Base-by-base conservation (phyloP, 352 stramenopile genomes). In the Globisporangium alternatum region DNA sequence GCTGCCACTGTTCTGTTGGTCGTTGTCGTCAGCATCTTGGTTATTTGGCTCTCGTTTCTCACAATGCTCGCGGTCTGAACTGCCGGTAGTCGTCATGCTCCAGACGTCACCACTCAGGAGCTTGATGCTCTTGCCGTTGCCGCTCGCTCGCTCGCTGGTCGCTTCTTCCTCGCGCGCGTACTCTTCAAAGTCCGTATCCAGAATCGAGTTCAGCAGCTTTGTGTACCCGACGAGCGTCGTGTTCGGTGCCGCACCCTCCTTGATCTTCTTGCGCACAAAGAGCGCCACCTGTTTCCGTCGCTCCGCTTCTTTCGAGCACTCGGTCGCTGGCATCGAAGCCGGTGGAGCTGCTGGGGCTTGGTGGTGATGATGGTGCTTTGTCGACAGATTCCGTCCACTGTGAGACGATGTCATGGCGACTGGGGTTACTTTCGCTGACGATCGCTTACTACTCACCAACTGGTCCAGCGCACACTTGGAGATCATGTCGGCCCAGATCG, bases 401-500 rank as follows among this genome's bases (percentile, higher is more conserved):
- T 21, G 28, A 43, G 51, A 28, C 15, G 28, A 57, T 28, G 30
- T 15, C 21, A 19, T 9, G 22, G 3, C 30, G 19, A 35, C 31
- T 37, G 51, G 21, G 9, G 35, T 41, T 41, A 41, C 19, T 17
- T 30, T 60, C 22, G 35, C 12, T 51, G 31, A 22, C 48, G 35
- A 31, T 4, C 21, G 10, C 9, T 21, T 52, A 3, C 17, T 48
- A 15, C 19, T 39, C 12, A 7, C 35, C 35, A 54, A 19, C 3
- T 60, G 45, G 37, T 89, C 76, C 25, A 77, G 70, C 21, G 81
- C 84, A 12, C 77, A 80, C 74, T 87, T 88, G 51, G 77, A 74
- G 21, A 95, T 79, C 55, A 93, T 77, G 55, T 95, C 83, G 0
- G 82, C 80, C 83, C 86, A 95, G 63, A 95, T 68, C 8, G 82